These are phyloP conservation scores for Yamadazyma songkhlaensis DNA, from an alignment of 1,139 yeast genomes.

Conservation along the genomic window DNA sequence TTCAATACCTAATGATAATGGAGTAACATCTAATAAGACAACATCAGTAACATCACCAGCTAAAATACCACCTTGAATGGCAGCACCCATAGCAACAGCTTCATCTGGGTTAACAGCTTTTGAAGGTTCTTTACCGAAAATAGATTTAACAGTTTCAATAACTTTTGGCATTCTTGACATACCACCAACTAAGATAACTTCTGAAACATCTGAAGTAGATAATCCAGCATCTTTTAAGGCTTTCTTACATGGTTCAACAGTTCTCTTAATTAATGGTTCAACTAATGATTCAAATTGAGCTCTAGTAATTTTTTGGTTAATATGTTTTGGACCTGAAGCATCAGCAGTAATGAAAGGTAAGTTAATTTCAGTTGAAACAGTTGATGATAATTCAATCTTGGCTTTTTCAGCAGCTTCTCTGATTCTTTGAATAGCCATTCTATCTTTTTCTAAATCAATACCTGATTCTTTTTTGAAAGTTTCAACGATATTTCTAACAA, in stretches of 20 bases:
- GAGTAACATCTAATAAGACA: constrained; percentile 89
- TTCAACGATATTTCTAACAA: constrained; percentile 86
- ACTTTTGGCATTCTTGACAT: constrained; percentile 99
- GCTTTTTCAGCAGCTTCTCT: constrained; percentile 99
- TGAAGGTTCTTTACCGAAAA: constrained; percentile 94
- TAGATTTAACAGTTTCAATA: constrained; percentile 87
- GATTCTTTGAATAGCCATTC: constrained; percentile 99
- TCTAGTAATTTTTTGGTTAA: constrained; percentile 89
- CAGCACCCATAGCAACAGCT: constrained; percentile 99
- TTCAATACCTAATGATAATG: constrained; percentile 96
- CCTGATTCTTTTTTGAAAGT: constrained; percentile 92
- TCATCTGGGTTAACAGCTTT: constrained; percentile 99
- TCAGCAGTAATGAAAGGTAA: constrained; percentile 96
- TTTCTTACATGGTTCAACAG: constrained; percentile 96
- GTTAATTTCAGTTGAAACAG: constrained; percentile 91
- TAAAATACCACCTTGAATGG: constrained; percentile 98
- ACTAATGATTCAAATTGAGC: constrained; percentile 91
- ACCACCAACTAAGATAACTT: constrained; percentile 98
- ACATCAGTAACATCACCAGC: constrained; percentile 94
- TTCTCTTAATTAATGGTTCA: constrained; percentile 87
- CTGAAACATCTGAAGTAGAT: constrained; percentile 82
- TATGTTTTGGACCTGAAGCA: constrained; percentile 97
- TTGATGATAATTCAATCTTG: constrained; percentile 94
- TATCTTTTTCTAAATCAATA: constrained; percentile 82
- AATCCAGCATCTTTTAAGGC: constrained; percentile 96